Evolutionary conservation across 164 flowering plant species (phyloP).

Genomic region (Dillenia suffruticosa): DNA sequence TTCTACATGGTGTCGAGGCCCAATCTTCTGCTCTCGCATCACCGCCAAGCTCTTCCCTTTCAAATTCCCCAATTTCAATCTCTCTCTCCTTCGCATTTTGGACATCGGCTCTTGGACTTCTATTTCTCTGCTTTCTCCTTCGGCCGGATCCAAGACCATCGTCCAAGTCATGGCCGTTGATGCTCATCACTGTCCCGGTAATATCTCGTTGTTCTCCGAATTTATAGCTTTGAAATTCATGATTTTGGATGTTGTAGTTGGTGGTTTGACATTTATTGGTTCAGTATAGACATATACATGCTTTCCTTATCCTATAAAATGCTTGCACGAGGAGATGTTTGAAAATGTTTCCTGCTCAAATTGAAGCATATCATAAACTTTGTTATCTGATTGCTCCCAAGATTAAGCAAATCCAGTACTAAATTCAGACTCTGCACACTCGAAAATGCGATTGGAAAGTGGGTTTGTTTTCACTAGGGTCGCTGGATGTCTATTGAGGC

Average conservation of each 20-base stretch:
- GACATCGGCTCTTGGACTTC: constrained; percentile 46
- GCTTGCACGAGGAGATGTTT: too few species aligned
- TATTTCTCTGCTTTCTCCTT: constrained; percentile 44
- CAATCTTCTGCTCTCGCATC: constrained; percentile 72
- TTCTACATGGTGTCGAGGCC: constrained; percentile 54
- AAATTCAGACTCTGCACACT: too few species aligned
- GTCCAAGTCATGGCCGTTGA: constrained; percentile 61
- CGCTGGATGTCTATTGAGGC: too few species aligned
- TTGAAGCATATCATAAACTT: too few species aligned
- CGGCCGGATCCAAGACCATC: constrained; percentile 24
- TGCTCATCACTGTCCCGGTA: constrained; percentile 92
- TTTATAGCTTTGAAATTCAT: not conserved
- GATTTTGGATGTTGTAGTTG: constrained; percentile 1
- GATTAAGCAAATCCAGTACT: too few species aligned
- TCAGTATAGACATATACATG: too few species aligned
- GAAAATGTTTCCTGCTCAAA: too few species aligned
- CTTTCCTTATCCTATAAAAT: too few species aligned
- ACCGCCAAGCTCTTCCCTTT: constrained; percentile 73
- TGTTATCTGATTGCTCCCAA: too few species aligned
- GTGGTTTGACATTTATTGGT: not conserved
- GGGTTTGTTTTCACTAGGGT: too few species aligned
- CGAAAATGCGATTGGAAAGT: too few species aligned
- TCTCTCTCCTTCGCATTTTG: constrained; percentile 61
- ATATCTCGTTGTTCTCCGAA: too few species aligned
- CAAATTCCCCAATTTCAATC: constrained; percentile 56